A percentile compares a stretch with the other conserved stretches of the same genome.
Conservation (phyloP, 257 asterid species). For the Misopates orontium region DNA sequence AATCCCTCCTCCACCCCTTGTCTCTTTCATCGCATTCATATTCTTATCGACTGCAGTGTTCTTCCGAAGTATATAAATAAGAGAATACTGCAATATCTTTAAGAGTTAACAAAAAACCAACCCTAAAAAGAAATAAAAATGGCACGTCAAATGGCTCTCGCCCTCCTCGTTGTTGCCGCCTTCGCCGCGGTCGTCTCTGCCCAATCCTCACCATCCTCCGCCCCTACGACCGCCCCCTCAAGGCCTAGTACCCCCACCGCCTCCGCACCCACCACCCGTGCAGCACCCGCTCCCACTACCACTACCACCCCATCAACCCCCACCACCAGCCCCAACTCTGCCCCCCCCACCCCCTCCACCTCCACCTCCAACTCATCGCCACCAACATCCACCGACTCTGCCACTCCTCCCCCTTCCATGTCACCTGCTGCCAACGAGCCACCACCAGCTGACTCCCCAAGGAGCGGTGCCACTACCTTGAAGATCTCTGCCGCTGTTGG, state of each 20-base stretch:
- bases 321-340: not conserved
- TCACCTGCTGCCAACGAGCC: conserved; percentile 21
- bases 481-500: conserved; percentile 47
- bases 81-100: conserved; percentile 44
- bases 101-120: conserved; percentile 37
- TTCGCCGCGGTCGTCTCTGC: conserved; percentile 55
- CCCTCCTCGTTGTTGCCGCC: conserved; percentile 52
- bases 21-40: conserved; percentile 38
- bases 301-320: conserved; percentile 6
- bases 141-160: conserved; percentile 61
- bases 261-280: conserved; percentile 13
- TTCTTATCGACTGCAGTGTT: conserved; percentile 38
- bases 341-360: not conserved
- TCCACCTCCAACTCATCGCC: conserved; percentile 38
- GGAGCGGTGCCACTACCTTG: conserved; percentile 38
- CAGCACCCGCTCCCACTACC: not conserved
- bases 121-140: conserved; percentile 27
- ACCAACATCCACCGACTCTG: conserved; percentile 29
- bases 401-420: conserved; percentile 27
- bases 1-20: conserved; percentile 23
- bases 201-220: conserved; percentile 33
- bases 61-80: conserved; percentile 18
- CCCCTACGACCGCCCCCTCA: conserved; percentile 43
- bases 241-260: not conserved
- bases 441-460: conserved; percentile 28